Conservation (phyloP, 257 asterid genomes). For the Orobanche coerulescens region DNA sequence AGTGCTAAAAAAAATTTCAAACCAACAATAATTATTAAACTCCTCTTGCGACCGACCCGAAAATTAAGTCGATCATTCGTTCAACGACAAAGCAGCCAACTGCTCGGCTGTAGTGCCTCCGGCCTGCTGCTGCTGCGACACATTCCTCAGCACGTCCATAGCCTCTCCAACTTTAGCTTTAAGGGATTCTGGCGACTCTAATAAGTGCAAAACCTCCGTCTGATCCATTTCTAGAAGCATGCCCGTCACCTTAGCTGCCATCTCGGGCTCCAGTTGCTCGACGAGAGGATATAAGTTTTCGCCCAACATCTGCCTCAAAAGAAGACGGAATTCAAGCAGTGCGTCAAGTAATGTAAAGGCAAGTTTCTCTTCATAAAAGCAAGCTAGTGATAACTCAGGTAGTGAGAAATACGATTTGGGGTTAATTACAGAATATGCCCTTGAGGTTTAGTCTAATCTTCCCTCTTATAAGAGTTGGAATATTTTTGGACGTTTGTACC, state of each 20-base stretch:
- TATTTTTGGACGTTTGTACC: too few relatives aligned
- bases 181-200: constrained; percentile 84
- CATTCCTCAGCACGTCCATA: constrained; percentile 79
- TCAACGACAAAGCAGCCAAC: constrained; percentile 53
- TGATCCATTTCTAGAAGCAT: constrained; percentile 94
- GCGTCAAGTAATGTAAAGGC: not conserved
- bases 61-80: constrained; percentile 23
- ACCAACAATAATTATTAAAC: not conserved
- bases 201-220: constrained; percentile 73
- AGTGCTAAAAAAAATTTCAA: not conserved
- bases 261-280: constrained; percentile 76
- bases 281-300: constrained; percentile 77
- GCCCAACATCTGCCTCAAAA: constrained; percentile 65
- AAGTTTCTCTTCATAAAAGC: not conserved
- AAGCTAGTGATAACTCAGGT: not conserved
- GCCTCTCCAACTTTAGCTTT: constrained; percentile 86
- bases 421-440: not conserved
- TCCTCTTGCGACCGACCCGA: not conserved
- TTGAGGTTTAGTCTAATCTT: not conserved
- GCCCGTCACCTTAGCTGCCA: constrained; percentile 83
- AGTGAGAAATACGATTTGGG: not conserved
- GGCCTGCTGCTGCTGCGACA: constrained; percentile 67
- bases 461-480: not conserved
- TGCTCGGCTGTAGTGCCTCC: constrained; percentile 42
- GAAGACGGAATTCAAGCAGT: not conserved